These are phyloP conservation scores for Wickerhamomyces queroliae DNA, from an alignment of 805 yeast species.

Conservation along the genomic window DNA sequence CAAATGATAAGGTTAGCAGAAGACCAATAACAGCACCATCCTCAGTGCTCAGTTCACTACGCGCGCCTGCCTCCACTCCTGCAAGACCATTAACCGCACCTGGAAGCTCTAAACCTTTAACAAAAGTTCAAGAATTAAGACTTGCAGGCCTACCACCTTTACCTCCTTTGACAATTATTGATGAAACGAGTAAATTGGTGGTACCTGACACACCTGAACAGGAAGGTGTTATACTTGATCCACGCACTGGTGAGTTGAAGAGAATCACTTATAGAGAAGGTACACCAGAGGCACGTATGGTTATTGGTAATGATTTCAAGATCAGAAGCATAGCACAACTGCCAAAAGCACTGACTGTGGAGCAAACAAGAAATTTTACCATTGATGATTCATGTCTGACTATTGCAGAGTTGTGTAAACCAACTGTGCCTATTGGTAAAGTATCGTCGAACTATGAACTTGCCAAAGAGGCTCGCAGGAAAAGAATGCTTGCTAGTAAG, in stretches of 20 bases:
- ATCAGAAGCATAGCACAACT: slow-evolving; percentile 31
- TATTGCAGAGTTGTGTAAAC: slow-evolving; percentile 68
- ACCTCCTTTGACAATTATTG: no score
- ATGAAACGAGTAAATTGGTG: no score
- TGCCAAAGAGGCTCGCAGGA: slow-evolving; percentile 47
- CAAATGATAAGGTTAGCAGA: neutral
- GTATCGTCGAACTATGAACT: slow-evolving; percentile 50
- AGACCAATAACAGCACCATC: neutral
- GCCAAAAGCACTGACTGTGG: slow-evolving; percentile 31
- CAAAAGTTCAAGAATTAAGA: no score
- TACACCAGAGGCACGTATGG: neutral
- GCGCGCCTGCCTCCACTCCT: slow-evolving; percentile 7
- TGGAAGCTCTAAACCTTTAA: no score
- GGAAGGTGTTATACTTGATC: neutral
- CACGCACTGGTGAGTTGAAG: neutral
- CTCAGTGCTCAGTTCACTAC: neutral
- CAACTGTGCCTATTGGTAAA: slow-evolving; percentile 59
- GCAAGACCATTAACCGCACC: slow-evolving; percentile 12
- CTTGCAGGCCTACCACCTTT: no score
- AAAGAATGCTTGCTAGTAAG: slow-evolving; percentile 25
- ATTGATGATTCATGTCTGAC: slow-evolving; percentile 52
- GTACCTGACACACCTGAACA: no score
- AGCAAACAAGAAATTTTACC: slow-evolving; percentile 29
- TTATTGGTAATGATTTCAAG: neutral
- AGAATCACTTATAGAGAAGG: neutral